A percentile compares a stretch with the other conserved stretches of the same genome.
phyloP scores from a whole-genome alignment of 73 alveolate genomes.

The Symbiodinium pilosum region DNA sequence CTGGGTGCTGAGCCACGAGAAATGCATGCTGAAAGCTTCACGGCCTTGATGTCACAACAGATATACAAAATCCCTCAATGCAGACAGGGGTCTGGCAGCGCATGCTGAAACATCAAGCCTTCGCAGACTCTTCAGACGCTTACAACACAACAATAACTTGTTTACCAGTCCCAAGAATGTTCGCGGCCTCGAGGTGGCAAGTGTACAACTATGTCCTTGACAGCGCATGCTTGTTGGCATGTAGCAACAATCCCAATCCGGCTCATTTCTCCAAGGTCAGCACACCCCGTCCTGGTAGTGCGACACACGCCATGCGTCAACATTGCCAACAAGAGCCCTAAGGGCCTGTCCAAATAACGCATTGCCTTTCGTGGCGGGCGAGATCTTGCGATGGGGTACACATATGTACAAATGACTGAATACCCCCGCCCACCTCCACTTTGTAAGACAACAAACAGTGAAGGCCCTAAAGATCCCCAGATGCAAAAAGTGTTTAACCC shows the following conservation, averaged over 20 bases:
- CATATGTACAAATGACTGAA: too few relatives aligned
- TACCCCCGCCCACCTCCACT: not conserved
- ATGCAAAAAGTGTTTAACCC: not conserved
- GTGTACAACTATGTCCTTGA: conserved; percentile 28
- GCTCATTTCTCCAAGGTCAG: too few relatives aligned
- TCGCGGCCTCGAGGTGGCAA: conserved; percentile 18
- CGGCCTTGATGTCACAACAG: not conserved
- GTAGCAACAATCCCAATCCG: too few relatives aligned
- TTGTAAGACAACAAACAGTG: not conserved
- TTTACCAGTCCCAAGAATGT: not conserved
- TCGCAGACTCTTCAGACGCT: too few relatives aligned
- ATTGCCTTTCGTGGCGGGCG: conserved; percentile 13
- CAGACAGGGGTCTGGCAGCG: conserved; percentile 32
- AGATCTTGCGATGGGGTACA: not conserved
- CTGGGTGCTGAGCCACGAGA: too few relatives aligned
- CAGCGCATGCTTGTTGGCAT: not conserved
- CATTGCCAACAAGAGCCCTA: not conserved
- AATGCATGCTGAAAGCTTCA: not conserved
- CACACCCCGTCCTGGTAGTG: conserved; percentile 68
- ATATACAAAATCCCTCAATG: not conserved
- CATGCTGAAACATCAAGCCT: conserved; percentile 29
- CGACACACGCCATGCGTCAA: conserved; percentile 58
- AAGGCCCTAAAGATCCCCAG: not conserved
- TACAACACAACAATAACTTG: not conserved
- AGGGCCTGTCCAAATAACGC: not conserved